Evolutionary conservation across 768 basidiomycete genomes (phyloP).

Genomic region (Lyophyllum shimeji): DNA sequence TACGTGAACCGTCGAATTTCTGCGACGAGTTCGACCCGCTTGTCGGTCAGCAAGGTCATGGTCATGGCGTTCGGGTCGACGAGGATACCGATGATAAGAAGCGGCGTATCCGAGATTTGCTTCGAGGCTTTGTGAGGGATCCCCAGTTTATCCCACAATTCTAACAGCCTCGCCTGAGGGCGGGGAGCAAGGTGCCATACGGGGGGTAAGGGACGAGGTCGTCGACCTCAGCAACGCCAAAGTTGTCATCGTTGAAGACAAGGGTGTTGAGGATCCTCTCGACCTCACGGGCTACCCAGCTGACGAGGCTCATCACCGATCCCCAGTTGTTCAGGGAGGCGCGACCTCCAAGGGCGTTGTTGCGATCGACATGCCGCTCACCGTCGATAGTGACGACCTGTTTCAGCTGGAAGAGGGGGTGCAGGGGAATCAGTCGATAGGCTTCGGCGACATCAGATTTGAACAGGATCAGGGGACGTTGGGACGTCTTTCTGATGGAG

Average conservation of each 20-base stretch:
- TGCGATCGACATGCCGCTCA: conserved; percentile 17
- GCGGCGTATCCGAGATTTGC: conserved; percentile 29
- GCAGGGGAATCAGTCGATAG: conserved; percentile 34
- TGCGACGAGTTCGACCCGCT: conserved; percentile 12
- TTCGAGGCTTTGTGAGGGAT: conserved; percentile 39
- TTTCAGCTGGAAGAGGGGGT: conserved; percentile 40
- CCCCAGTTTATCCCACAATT: conserved; percentile 38
- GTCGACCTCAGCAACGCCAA: conserved; percentile 16
- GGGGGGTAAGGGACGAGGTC: conserved; percentile 25
- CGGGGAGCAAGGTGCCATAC: conserved; percentile 23
- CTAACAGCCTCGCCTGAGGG: conserved; percentile 31
- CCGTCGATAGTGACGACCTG: conserved; percentile 31
- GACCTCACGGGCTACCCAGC: conserved; percentile 33
- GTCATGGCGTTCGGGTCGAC: conserved; percentile 32
- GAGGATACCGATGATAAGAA: conserved; percentile 38
- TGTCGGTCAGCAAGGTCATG: conserved; percentile 9
- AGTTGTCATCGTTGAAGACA: conserved; percentile 36
- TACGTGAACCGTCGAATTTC: no score
- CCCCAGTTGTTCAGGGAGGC: conserved; percentile 24
- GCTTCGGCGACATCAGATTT: conserved; percentile 39
- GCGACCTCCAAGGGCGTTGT: conserved; percentile 24
- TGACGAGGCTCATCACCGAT: conserved; percentile 29
- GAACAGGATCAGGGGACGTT: conserved; percentile 18
- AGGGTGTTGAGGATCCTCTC: conserved; percentile 18
- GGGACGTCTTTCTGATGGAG: neutral